These are phyloP conservation scores for Phytophthora meadii DNA, from an alignment of 352 stramenopile species.

Conservation along the genomic window DNA sequence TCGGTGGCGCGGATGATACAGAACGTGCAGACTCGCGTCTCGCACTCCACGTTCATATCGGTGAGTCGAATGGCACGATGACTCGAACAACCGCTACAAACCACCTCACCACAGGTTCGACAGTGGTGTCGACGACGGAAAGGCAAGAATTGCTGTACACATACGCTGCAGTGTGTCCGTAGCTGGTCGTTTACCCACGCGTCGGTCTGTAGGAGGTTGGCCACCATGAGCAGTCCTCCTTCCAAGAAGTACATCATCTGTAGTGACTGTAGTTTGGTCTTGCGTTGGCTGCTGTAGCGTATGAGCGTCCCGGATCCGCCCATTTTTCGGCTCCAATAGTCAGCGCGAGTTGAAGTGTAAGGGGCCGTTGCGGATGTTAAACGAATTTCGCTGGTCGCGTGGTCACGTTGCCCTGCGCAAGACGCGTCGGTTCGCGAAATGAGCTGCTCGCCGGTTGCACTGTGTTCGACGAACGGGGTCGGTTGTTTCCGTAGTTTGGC, in stretches of 20 bases:
- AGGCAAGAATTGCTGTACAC: slow-evolving; percentile 81
- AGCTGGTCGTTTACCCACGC: slow-evolving; percentile 74
- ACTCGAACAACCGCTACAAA: slow-evolving; percentile 76
- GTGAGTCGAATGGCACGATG: slow-evolving; percentile 77
- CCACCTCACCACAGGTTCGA: slow-evolving; percentile 78
- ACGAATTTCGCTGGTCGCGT: slow-evolving; percentile 27
- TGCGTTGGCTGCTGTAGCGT: slow-evolving; percentile 23
- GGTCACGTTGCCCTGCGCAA: slow-evolving; percentile 18
- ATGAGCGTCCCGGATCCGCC: slow-evolving; percentile 20
- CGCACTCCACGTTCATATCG: slow-evolving; percentile 82
- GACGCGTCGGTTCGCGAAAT: slow-evolving; percentile 33
- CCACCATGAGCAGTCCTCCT: slow-evolving; percentile 72
- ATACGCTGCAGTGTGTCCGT: slow-evolving; percentile 83
- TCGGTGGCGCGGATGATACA: slow-evolving; percentile 82
- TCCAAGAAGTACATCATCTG: slow-evolving; percentile 84
- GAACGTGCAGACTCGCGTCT: slow-evolving; percentile 81
- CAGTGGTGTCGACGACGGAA: slow-evolving; percentile 83
- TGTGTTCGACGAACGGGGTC: slow-evolving; percentile 11
- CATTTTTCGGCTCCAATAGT: slow-evolving; percentile 17
- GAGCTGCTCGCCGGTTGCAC: slow-evolving; percentile 20
- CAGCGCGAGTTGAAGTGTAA: slow-evolving; percentile 4
- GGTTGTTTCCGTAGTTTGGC: slow-evolving; percentile 15
- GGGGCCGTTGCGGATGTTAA: slow-evolving; percentile 15
- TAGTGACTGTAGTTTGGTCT: slow-evolving; percentile 25
- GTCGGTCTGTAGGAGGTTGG: slow-evolving; percentile 72